Evolutionary conservation across 202 grass and related monocot species (phyloP).

Genomic region (Digitaria exilis): DNA sequence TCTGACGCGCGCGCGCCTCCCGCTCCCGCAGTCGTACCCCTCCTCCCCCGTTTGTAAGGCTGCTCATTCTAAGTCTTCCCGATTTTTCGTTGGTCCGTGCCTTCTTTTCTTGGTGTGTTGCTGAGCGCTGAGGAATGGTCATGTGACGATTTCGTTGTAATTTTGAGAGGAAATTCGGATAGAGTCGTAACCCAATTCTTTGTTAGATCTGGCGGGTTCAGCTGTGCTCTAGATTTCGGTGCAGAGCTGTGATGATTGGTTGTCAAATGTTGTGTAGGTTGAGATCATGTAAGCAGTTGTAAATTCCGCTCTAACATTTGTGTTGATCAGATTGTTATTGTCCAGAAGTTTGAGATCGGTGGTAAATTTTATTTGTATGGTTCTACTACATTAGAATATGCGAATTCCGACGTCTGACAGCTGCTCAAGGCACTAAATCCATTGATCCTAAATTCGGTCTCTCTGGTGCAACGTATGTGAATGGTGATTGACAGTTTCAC

Average conservation of each 20-base stretch:
- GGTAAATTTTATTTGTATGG: background rate
- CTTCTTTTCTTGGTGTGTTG: background rate
- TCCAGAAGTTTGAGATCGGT: background rate
- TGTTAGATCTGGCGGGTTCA: conserved; percentile 17
- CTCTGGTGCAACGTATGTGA: background rate
- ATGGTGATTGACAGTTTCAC: background rate
- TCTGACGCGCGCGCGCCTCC: conserved; percentile 33
- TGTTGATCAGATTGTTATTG: background rate
- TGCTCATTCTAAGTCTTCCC: background rate
- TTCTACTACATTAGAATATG: background rate
- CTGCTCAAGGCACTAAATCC: background rate
- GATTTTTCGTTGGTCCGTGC: background rate
- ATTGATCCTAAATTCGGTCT: background rate
- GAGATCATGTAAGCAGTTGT: conserved; percentile 43
- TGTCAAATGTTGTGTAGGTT: conserved; percentile 19
- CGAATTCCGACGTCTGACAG: background rate
- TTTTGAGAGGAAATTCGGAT: conserved; percentile 18
- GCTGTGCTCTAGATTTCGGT: conserved; percentile 24
- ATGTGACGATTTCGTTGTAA: conserved; percentile 18
- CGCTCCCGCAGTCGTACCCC: background rate
- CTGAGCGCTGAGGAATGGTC: conserved; percentile 6
- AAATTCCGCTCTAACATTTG: conserved; percentile 34
- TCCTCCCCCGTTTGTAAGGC: background rate
- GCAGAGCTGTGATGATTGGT: conserved; percentile 11
- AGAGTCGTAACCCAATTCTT: conserved; percentile 44